These are phyloP conservation scores for Mucor mucedo DNA, from an alignment of 371 early-diverging fungal genomes.

Conservation along the genomic window DNA sequence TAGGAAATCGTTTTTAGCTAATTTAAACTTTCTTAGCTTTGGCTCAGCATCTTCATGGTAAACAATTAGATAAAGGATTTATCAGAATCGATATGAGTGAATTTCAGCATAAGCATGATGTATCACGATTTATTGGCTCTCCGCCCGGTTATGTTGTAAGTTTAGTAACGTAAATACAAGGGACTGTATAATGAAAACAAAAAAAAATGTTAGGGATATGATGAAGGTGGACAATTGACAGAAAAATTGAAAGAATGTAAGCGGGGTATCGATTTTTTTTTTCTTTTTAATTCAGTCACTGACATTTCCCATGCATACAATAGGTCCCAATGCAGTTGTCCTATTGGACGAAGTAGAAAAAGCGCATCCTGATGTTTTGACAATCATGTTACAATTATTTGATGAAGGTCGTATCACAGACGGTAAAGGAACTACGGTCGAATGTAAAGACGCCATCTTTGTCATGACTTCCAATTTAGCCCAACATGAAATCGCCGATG, in stretches of 20 bases:
- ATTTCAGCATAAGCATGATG: conserved; percentile 67
- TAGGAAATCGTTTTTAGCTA: too few relatives aligned
- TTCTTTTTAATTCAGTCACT: not conserved
- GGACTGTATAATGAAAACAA: not conserved
- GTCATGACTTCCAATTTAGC: conserved; percentile 79
- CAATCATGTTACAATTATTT: conserved; percentile 70
- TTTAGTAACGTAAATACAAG: not conserved
- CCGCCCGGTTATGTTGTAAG: conserved; percentile 72
- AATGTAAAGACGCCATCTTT: conserved; percentile 71
- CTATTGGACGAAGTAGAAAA: conserved; percentile 71
- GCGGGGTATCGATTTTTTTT: not conserved
- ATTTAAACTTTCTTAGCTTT: conserved; percentile 26
- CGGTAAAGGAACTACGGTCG: conserved; percentile 68
- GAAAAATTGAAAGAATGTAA: conserved; percentile 68
- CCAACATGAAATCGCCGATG: conserved; percentile 68
- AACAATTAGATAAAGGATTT: conserved; percentile 57
- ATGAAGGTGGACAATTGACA: conserved; percentile 74
- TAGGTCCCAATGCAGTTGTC: conserved; percentile 64
- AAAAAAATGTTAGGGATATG: conserved; percentile 51
- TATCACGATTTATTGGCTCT: conserved; percentile 72
- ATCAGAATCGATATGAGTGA: conserved; percentile 77
- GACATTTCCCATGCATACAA: not conserved
- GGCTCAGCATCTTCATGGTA: conserved; percentile 57
- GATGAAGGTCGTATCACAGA: conserved; percentile 79
- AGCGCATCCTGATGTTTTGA: conserved; percentile 71